Conservation (phyloP, 305 asterid species). For the Solanum hybrid region DNA sequence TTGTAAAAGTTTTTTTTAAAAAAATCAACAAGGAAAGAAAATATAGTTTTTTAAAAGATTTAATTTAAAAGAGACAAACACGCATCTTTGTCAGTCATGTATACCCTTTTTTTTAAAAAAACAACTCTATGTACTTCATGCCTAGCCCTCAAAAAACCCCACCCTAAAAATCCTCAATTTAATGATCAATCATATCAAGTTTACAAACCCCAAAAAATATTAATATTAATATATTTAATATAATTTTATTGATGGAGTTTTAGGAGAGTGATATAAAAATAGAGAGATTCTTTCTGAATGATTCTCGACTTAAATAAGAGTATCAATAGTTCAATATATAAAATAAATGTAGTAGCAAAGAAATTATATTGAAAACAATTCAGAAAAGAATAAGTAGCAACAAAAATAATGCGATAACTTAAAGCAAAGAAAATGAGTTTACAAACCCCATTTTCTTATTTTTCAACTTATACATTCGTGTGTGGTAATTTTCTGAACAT, state of each 20-base stretch:
- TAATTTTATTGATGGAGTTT: background rate
- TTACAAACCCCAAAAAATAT: background rate
- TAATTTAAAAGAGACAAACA: slow-evolving; percentile 69
- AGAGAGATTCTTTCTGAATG: background rate
- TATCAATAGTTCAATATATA: background rate
- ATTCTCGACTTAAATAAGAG: background rate
- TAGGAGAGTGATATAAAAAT: background rate
- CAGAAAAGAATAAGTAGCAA: background rate
- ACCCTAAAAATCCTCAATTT: slow-evolving; percentile 4
- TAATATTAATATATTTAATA: background rate
- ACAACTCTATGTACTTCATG: slow-evolving; percentile 2
- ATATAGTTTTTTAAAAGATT: too few species aligned
- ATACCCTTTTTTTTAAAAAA: background rate
- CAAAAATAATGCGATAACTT: background rate
- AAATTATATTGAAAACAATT: too few species aligned
- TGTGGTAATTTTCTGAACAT: background rate
- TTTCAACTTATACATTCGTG: background rate
- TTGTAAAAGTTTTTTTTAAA: slow-evolving; percentile 6
- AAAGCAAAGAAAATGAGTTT: background rate
- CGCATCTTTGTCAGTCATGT: slow-evolving; percentile 68
- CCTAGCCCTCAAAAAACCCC: slow-evolving; percentile 2
- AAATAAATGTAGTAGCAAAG: background rate
- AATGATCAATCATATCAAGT: background rate
- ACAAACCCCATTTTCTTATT: background rate
- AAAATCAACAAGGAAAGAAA: background rate